Conservation (phyloP, 1,139 yeast species). For the Groenewaldozyma sp. region DNA sequence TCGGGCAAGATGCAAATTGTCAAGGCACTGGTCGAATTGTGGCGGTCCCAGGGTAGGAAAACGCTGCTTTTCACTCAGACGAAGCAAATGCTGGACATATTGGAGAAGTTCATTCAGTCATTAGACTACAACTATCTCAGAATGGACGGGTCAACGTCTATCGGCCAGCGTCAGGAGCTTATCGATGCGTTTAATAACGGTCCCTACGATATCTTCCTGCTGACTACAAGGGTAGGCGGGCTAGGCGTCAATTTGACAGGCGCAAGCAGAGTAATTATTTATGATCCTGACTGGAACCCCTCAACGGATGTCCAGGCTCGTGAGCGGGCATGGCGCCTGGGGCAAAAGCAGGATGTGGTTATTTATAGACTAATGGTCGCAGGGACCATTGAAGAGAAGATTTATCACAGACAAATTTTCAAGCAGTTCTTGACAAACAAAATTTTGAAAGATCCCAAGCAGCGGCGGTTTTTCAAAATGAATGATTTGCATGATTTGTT, state of each 20-base stretch:
- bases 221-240: conserved; percentile 95
- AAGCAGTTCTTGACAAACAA: conserved; percentile 91
- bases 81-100: conserved; percentile 82
- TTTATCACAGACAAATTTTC: conserved; percentile 92
- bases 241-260: conserved; percentile 91
- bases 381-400: conserved; percentile 93
- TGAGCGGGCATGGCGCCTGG: conserved; percentile 95
- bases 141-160: conserved; percentile 94
- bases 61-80: conserved; percentile 84
- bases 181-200: conserved; percentile 75
- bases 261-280: conserved; percentile 88
- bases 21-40: conserved; percentile 59
- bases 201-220: conserved; percentile 53
- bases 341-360: conserved; percentile 89
- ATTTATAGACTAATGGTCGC: conserved; percentile 89
- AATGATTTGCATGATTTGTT: conserved; percentile 87
- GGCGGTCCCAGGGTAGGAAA: conserved; percentile 73
- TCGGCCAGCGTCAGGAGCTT: conserved; percentile 59
- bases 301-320: conserved; percentile 96
- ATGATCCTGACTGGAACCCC: conserved; percentile 98
- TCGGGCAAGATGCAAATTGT: conserved; percentile 93
- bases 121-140: conserved; percentile 51
- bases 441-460: conserved; percentile 91
- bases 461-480: conserved; percentile 82
- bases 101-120: conserved; percentile 50